Evolutionary conservation across 495 filamentous ascomycete genomes (phyloP).

Genomic region (Hypomontagnella monticulosa): DNA sequence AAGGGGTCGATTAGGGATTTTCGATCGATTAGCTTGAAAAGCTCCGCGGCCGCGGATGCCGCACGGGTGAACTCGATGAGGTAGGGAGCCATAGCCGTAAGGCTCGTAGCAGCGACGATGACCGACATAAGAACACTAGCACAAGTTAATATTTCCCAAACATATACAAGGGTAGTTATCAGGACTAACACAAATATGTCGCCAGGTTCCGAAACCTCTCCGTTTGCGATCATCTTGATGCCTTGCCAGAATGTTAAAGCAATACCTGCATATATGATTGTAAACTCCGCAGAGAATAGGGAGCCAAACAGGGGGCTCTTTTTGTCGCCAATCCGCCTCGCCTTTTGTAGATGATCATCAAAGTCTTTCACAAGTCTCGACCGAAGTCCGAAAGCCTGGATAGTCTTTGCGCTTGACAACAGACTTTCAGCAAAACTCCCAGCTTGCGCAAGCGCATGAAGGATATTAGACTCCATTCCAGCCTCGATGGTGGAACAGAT

Average conservation of each 20-base stretch:
- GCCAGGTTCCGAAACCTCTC: not conserved
- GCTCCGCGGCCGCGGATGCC: conserved; percentile 43
- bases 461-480: conserved; percentile 52
- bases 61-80: conserved; percentile 42
- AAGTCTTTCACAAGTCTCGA: not conserved
- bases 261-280: not conserved
- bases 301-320: not conserved
- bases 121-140: conserved; percentile 30
- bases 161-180: not conserved
- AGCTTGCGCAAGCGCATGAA: conserved; percentile 14
- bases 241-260: not conserved
- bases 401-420: not conserved
- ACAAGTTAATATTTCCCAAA: not conserved
- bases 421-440: not conserved
- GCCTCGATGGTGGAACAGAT: conserved; percentile 50
- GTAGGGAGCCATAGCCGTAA: conserved; percentile 46
- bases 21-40: conserved; percentile 46
- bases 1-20: conserved; percentile 61
- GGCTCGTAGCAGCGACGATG: conserved; percentile 62
- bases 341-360: not conserved
- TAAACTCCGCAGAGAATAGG: not conserved
- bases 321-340: not conserved
- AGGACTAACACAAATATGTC: not conserved
- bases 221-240: not conserved
- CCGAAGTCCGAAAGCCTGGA: not conserved